Evolutionary conservation across 352 stramenopile species (phyloP).

Genomic region (Phytophthora aleatoria): DNA sequence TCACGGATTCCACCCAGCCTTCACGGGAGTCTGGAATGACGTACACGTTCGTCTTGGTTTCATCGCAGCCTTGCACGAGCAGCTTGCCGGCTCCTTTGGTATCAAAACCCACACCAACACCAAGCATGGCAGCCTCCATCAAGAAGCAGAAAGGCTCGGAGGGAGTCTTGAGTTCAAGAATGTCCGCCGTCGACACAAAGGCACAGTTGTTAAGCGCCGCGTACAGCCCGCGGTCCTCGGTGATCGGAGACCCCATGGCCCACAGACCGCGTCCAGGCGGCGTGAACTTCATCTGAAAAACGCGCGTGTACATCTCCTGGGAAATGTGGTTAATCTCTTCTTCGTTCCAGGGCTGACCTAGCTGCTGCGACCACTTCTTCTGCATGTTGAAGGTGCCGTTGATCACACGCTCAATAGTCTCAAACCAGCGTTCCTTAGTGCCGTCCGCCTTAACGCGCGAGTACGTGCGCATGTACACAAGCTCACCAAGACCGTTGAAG

Average conservation of each 20-base stretch:
- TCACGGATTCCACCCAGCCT: conserved; percentile 90
- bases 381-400: conserved; percentile 95
- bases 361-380: conserved; percentile 78
- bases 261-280: conserved; percentile 92
- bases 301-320: conserved; percentile 92
- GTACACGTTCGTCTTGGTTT: conserved; percentile 25
- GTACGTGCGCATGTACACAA: conserved; percentile 94
- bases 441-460: conserved; percentile 82
- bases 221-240: conserved; percentile 80
- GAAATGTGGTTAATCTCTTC: conserved; percentile 50
- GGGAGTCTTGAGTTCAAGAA: conserved; percentile 58
- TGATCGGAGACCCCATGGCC: conserved; percentile 94
- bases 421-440: conserved; percentile 87
- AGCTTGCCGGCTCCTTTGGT: conserved; percentile 87
- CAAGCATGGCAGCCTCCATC: conserved; percentile 96
- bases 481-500: conserved; percentile 94
- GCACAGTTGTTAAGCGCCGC: conserved; percentile 94
- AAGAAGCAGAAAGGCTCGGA: conserved; percentile 92
- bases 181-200: conserved; percentile 90
- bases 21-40: conserved; percentile 69
- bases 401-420: conserved; percentile 93
- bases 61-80: conserved; percentile 39
- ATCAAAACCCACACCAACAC: conserved; percentile 94
- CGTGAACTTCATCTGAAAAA: conserved; percentile 95
- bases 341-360: conserved; percentile 74